phyloP scores from a whole-genome alignment of 768 basidiomycete species.

The Phlegmacium glaucopus region DNA sequence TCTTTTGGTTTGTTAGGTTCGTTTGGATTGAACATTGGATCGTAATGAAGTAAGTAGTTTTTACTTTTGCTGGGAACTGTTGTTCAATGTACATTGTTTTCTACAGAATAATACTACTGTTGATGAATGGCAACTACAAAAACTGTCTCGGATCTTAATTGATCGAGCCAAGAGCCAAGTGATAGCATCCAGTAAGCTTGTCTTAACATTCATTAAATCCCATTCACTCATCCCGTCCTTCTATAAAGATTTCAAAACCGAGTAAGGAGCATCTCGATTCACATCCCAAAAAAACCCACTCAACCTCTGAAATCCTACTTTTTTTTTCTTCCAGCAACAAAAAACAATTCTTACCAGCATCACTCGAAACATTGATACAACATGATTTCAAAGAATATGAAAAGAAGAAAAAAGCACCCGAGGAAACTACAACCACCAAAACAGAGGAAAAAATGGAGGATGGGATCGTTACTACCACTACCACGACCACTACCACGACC shows the following conservation, averaged over 20 bases:
- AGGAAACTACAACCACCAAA: constrained; percentile 16
- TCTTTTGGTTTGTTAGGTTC: too few relatives aligned
- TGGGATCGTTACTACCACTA: constrained; percentile 25
- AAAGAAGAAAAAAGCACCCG: constrained; percentile 26
- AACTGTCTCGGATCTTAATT: constrained; percentile 37
- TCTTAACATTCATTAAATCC: neutral
- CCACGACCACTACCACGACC: constrained; percentile 26
- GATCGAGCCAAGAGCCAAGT: constrained; percentile 44
- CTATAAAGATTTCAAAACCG: constrained; percentile 28
- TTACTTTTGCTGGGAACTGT: too few relatives aligned
- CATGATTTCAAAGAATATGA: constrained; percentile 33
- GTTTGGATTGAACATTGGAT: constrained; percentile 27
- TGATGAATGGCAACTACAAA: constrained; percentile 34
- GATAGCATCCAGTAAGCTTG: constrained; percentile 45
- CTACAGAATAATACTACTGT: constrained; percentile 17
- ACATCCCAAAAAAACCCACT: neutral
- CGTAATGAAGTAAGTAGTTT: constrained; percentile 11
- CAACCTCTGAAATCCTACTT: too few relatives aligned
- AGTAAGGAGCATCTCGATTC: constrained; percentile 18
- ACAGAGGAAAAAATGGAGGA: too few relatives aligned
- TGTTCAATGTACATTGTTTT: neutral
- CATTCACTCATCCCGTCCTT: neutral
- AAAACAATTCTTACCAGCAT: constrained; percentile 29
- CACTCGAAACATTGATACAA: constrained; percentile 32
- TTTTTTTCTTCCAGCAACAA: constrained; percentile 20